These are phyloP conservation scores for Dichotomocladium elegans DNA, from an alignment of 371 early-diverging fungal genomes.

Conservation along the genomic window DNA sequence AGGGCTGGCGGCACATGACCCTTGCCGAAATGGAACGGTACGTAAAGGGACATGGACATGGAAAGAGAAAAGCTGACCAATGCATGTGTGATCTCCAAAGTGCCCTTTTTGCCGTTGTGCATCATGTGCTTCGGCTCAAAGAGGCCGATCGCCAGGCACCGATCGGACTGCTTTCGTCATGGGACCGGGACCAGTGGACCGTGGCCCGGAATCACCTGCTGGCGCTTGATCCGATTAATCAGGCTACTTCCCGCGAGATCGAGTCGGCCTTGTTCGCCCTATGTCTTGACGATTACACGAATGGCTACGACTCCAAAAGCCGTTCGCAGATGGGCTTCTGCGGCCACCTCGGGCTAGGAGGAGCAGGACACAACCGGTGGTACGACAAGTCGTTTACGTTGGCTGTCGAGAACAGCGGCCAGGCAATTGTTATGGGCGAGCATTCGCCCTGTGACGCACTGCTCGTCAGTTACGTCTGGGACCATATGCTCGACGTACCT, in stretches of 20 bases:
- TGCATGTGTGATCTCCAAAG: conserved; percentile 67
- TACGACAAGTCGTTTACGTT: conserved; percentile 75
- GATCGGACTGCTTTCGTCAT: conserved; percentile 77
- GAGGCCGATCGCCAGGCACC: conserved; percentile 40
- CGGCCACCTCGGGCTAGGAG: conserved; percentile 26
- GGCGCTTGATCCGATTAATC: conserved; percentile 42
- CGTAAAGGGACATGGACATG: too few species aligned
- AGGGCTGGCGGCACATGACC: conserved; percentile 47
- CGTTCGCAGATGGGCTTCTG: conserved; percentile 54
- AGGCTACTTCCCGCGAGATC: conserved; percentile 46
- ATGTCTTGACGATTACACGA: conserved; percentile 67
- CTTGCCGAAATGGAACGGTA: conserved; percentile 74
- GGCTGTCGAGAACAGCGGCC: conserved; percentile 64
- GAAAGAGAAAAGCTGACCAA: conserved; percentile 4
- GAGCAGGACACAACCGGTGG: conserved; percentile 80
- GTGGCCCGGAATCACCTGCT: conserved; percentile 58
- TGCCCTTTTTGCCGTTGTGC: conserved; percentile 28
- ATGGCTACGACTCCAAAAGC: conserved; percentile 23
- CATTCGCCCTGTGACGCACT: conserved; percentile 77
- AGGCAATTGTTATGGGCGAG: conserved; percentile 63
- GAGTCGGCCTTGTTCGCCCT: conserved; percentile 73
- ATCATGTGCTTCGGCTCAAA: conserved; percentile 37
- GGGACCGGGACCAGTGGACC: conserved; percentile 85
- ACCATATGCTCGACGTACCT: conserved; percentile 41
- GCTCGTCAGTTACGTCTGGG: conserved; percentile 56